Conservation (phyloP, 345 rosid genomes). For the Lepidium sativum region DNA sequence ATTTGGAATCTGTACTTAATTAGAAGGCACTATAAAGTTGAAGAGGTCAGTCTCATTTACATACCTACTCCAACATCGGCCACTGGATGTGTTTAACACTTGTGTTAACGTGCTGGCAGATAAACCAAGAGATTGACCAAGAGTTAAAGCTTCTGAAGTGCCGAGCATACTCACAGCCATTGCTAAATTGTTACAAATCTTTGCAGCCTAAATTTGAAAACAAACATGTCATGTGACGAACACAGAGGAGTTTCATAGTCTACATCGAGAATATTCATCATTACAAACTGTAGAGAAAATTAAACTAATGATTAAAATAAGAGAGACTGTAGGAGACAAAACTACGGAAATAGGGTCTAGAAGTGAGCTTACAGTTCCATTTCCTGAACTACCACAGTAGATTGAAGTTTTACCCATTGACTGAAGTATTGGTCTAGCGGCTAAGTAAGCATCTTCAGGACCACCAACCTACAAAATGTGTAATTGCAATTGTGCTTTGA, state of each 20-base stretch:
- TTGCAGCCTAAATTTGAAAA: constrained; percentile 59
- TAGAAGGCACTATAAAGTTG: neutral
- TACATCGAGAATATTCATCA: neutral
- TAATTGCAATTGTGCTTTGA: neutral
- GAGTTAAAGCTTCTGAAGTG: constrained; percentile 82
- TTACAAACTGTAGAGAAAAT: neutral
- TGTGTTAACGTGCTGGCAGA: constrained; percentile 54
- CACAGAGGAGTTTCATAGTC: constrained; percentile 1
- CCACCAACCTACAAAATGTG: constrained; percentile 77
- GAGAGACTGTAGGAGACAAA: neutral
- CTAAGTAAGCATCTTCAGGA: constrained; percentile 56
- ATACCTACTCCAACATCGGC: constrained; percentile 93
- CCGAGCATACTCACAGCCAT: constrained; percentile 95
- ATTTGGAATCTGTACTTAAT: neutral
- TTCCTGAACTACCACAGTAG: constrained; percentile 92
- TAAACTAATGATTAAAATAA: neutral
- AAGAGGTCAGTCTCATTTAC: neutral
- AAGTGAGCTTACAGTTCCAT: constrained; percentile 70
- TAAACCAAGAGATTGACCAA: constrained; percentile 83
- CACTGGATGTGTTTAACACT: constrained; percentile 82
- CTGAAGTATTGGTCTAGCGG: constrained; percentile 59
- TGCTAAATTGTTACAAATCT: constrained; percentile 90
- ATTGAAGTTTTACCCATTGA: constrained; percentile 75
- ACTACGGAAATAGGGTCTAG: neutral
- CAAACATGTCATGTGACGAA: neutral